These are phyloP conservation scores for Sugiyamaella grinbergsii DNA, from an alignment of 1,139 yeast genomes.

Conservation along the genomic window DNA sequence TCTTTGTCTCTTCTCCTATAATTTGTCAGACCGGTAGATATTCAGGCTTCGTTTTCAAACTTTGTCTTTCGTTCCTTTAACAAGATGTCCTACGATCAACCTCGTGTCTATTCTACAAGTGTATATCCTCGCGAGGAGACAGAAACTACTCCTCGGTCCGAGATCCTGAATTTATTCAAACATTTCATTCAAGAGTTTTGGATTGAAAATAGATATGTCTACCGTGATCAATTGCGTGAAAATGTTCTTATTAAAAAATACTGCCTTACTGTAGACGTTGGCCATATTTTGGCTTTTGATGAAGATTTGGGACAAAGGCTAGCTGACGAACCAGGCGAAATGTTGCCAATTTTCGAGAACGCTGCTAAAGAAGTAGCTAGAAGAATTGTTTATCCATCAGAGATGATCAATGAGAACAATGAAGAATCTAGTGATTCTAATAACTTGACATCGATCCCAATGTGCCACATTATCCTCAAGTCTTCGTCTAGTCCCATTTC, in stretches of 20 bases:
- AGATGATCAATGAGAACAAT: constrained; percentile 32
- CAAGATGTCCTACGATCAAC: constrained; percentile 64
- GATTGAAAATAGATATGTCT: constrained; percentile 77
- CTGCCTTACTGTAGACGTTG: constrained; percentile 73
- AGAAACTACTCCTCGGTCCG: constrained; percentile 68
- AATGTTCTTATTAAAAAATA: constrained; percentile 78
- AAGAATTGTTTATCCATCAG: constrained; percentile 65
- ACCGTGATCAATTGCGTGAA: constrained; percentile 89
- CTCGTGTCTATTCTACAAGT: constrained; percentile 78
- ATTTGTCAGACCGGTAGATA: background rate
- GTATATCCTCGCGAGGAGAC: constrained; percentile 79
- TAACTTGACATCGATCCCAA: constrained; percentile 53
- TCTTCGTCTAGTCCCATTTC: constrained; percentile 74
- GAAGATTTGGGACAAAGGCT: constrained; percentile 86
- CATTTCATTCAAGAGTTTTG: constrained; percentile 84
- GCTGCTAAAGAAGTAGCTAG: constrained; percentile 92
- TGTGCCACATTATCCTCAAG: constrained; percentile 76
- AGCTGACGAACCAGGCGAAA: constrained; percentile 83
- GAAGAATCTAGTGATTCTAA: constrained; percentile 2
- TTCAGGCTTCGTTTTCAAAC: background rate
- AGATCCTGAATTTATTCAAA: constrained; percentile 76
- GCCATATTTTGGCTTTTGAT: constrained; percentile 82
- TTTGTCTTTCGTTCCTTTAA: too few species aligned
- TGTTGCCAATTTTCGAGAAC: constrained; percentile 78
- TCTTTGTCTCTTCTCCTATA: background rate